Evolutionary conservation across 108 stramenopile species (phyloP).

Genomic region (Cyclotella cryptica): DNA sequence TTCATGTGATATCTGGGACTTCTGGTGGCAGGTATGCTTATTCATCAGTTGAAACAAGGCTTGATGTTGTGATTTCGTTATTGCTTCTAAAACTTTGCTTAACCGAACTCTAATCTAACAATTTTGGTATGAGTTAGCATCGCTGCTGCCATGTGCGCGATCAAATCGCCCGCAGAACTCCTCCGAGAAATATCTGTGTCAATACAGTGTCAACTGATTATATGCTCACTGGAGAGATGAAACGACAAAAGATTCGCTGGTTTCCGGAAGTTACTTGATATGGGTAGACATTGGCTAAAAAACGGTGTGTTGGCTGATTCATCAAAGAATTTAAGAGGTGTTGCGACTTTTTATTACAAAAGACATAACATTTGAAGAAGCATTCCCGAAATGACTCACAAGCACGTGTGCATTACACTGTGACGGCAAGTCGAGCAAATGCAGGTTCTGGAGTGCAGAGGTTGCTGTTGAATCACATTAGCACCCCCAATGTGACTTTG

Average conservation of each 20-base stretch:
- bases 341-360: slow-evolving; percentile 92
- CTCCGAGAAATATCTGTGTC: slow-evolving; percentile 80
- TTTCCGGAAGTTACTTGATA: slow-evolving; percentile 82
- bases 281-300: slow-evolving; percentile 84
- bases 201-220: slow-evolving; percentile 87
- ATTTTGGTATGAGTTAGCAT: slow-evolving; percentile 54
- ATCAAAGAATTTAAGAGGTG: slow-evolving; percentile 71
- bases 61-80: not conserved
- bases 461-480: slow-evolving; percentile 91
- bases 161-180: slow-evolving; percentile 80
- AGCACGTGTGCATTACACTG: slow-evolving; percentile 95
- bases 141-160: slow-evolving; percentile 91
- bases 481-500: slow-evolving; percentile 92
- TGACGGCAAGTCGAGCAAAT: slow-evolving; percentile 82
- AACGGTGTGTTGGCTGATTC: slow-evolving; percentile 80
- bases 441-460: slow-evolving; percentile 82
- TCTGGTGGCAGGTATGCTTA: slow-evolving; percentile 72
- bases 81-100: not conserved
- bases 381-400: slow-evolving; percentile 88
- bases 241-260: slow-evolving; percentile 83
- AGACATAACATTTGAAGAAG: slow-evolving; percentile 91
- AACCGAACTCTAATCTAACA: not conserved
- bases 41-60: not conserved
- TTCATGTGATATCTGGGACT: slow-evolving; percentile 90
- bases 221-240: slow-evolving; percentile 80